Percentiles rank a stretch among this genome's conserved stretches.
Evolutionary conservation across 1,284 basidiomycete species (phyloP).

Genomic region (Ganoderma meredithae): DNA sequence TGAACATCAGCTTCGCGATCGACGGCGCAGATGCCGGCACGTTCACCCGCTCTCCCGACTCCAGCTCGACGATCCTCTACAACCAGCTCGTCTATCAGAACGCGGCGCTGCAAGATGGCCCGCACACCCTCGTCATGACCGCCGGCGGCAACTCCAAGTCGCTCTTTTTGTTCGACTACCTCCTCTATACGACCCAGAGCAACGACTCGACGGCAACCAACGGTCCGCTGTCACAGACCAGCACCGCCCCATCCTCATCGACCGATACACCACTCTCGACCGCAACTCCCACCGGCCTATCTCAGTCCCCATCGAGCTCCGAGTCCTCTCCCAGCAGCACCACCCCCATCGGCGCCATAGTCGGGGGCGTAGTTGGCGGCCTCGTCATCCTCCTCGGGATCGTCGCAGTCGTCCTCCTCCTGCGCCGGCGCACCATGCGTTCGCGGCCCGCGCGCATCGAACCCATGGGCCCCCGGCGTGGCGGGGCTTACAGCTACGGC

Average conservation of each 20-base stretch:
- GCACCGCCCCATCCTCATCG: background rate
- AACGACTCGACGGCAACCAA: background rate
- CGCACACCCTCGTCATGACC: slow-evolving; percentile 29
- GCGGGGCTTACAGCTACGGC: background rate
- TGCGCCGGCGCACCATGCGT: background rate
- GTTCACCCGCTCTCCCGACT: background rate
- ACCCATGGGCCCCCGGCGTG: background rate
- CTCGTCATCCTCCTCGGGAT: background rate
- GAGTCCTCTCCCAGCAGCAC: background rate
- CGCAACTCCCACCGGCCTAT: background rate
- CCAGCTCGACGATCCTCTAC: background rate
- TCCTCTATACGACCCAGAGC: slow-evolving; percentile 23
- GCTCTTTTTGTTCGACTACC: slow-evolving; percentile 33
- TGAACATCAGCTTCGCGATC: background rate
- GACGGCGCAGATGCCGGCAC: background rate
- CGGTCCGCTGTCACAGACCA: background rate
- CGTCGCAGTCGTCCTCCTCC: background rate
- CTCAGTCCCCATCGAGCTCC: background rate
- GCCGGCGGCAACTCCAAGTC: slow-evolving; percentile 15
- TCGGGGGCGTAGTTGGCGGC: background rate
- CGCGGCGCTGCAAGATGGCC: slow-evolving; percentile 24
- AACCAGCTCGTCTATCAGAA: slow-evolving; percentile 32
- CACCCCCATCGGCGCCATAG: background rate
- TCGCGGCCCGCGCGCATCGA: background rate
- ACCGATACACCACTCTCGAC: background rate